A percentile compares a stretch with the other conserved stretches of the same genome.
Conservation (phyloP, 805 yeast genomes). For the Saccharomyces mikatae region DNA sequence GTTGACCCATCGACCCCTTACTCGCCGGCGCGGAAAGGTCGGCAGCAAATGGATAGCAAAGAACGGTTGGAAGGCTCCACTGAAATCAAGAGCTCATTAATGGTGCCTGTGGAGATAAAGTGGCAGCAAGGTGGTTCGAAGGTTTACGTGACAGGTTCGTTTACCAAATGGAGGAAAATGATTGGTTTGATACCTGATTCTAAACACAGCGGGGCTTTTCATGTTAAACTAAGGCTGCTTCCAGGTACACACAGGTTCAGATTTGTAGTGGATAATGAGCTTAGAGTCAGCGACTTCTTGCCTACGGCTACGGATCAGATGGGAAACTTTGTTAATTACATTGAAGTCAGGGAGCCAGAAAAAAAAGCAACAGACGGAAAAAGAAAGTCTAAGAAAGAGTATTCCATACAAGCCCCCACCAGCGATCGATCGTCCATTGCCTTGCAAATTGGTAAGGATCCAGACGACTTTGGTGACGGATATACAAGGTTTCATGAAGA, state of each 20-base stretch:
- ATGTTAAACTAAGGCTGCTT: slow-evolving; percentile 69
- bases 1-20: neutral
- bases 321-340: slow-evolving; percentile 90
- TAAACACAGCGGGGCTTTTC: slow-evolving; percentile 34
- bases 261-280: slow-evolving; percentile 88
- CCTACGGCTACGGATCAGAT: slow-evolving; percentile 97
- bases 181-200: slow-evolving; percentile 57
- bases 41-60: neutral
- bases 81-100: neutral
- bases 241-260: slow-evolving; percentile 90
- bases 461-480: slow-evolving; percentile 73
- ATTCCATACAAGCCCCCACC: slow-evolving; percentile 11
- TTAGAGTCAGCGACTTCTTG: slow-evolving; percentile 75
- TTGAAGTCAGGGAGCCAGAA: slow-evolving; percentile 46
- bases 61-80: neutral
- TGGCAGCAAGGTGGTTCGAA: slow-evolving; percentile 97
- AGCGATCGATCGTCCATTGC: slow-evolving; percentile 47
- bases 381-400: neutral
- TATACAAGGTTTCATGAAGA: slow-evolving; percentile 69
- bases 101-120: slow-evolving; percentile 56
- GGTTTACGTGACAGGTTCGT: slow-evolving; percentile 94
- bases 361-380: slow-evolving; percentile 4
- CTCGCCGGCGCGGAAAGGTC: neutral
- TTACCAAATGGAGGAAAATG: slow-evolving; percentile 98
- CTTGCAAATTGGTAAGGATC: slow-evolving; percentile 30